Conservation (phyloP, 2,329 filamentous ascomycete species). For the Cercospora sp. region DNA sequence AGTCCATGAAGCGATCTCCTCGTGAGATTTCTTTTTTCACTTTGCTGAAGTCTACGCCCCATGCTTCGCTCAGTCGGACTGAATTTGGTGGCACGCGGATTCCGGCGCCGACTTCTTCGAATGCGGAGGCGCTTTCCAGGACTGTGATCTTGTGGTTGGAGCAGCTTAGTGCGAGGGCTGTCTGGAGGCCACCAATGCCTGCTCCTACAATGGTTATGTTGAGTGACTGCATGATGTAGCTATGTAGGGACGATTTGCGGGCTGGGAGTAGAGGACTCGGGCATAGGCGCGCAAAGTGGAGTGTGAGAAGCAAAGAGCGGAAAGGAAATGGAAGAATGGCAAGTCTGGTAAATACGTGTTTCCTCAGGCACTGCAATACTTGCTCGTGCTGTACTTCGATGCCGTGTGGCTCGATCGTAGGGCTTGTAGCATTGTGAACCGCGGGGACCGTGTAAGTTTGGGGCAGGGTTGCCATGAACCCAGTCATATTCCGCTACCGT, state of each 20-base stretch:
- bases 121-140: slow-evolving; percentile 41
- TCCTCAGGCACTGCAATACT: background rate
- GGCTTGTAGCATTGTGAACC: background rate
- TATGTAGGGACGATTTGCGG: background rate
- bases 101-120: slow-evolving; percentile 35
- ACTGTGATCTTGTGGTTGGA: slow-evolving; percentile 37
- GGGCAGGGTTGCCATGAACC: too few relatives aligned
- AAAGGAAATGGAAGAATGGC: background rate
- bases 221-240: background rate
- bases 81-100: slow-evolving; percentile 37
- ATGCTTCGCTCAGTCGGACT: slow-evolving; percentile 41
- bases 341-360: background rate
- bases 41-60: slow-evolving; percentile 38
- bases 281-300: background rate
- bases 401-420: background rate
- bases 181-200: background rate
- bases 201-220: background rate
- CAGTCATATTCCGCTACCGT: too few relatives aligned
- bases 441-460: background rate
- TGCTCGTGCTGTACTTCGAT: background rate
- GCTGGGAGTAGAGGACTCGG: too few relatives aligned
- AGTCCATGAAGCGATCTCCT: slow-evolving; percentile 37
- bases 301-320: background rate
- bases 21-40: slow-evolving; percentile 33
- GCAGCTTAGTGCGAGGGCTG: background rate